These are phyloP conservation scores for Myxozyma melibiosi DNA, from an alignment of 805 yeast species.

Conservation along the genomic window DNA sequence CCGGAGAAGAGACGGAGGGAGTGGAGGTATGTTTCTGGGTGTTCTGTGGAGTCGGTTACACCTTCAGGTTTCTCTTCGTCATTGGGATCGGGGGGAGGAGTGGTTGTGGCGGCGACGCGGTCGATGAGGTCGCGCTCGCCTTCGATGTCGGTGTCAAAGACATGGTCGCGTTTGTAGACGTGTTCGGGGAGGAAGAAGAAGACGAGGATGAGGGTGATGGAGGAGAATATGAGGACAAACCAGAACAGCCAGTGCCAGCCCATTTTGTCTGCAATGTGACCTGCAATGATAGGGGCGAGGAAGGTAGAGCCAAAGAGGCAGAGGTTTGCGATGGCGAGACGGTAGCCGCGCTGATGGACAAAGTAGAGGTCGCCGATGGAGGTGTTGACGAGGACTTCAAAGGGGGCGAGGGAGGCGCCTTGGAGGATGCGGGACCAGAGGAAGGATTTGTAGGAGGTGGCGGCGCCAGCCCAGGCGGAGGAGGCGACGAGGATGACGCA, in stretches of 20 bases:
- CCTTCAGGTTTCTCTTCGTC: conserved; percentile 2
- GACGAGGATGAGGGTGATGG: conserved; percentile 18
- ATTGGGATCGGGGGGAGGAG: background rate
- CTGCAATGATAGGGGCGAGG: conserved; percentile 30
- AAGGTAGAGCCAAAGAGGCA: conserved; percentile 49
- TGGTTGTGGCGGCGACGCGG: background rate
- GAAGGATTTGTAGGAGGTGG: conserved; percentile 30
- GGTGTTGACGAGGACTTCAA: conserved; percentile 73
- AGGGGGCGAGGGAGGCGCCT: conserved; percentile 69
- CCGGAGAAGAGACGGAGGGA: conserved; percentile 27
- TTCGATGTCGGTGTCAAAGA: conserved; percentile 20
- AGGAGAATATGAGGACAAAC: conserved; percentile 26
- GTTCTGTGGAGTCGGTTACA: background rate
- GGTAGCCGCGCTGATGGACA: conserved; percentile 74
- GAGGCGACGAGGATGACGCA: conserved; percentile 23
- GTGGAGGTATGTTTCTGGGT: conserved; percentile 15
- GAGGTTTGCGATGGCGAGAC: conserved; percentile 71
- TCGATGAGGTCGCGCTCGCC: conserved; percentile 12
- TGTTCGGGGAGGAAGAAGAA: conserved; percentile 31
- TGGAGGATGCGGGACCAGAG: conserved; percentile 42
- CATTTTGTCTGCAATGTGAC: conserved; percentile 18
- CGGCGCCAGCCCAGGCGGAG: conserved; percentile 30
- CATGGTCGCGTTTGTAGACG: conserved; percentile 21
- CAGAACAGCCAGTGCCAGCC: conserved; percentile 35
- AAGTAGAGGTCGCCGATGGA: conserved; percentile 68